A percentile compares a stretch with the other conserved stretches of the same genome.
Evolutionary conservation across 352 stramenopile genomes (phyloP).

Genomic region (Globisporangium solare): DNA sequence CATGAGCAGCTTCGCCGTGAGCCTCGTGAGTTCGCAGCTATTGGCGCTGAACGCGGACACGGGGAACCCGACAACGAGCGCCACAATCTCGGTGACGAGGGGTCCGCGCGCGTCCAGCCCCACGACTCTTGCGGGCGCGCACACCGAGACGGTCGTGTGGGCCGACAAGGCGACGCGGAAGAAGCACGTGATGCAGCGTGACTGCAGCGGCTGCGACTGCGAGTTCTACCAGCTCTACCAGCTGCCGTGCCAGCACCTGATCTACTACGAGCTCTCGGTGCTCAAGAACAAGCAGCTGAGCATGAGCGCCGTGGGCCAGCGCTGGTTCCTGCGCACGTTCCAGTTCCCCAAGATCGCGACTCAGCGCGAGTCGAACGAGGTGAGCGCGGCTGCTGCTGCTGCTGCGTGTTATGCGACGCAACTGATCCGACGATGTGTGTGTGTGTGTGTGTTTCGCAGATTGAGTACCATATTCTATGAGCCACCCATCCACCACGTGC

Average conservation of each 20-base stretch:
- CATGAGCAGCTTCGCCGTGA: constrained; percentile 60
- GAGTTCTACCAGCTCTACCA: constrained; percentile 65
- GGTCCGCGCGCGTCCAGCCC: background rate
- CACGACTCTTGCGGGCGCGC: background rate
- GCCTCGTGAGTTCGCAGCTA: constrained; percentile 55
- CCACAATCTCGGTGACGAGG: constrained; percentile 32
- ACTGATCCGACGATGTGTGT: background rate
- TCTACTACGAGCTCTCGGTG: constrained; percentile 67
- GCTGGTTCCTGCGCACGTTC: constrained; percentile 71
- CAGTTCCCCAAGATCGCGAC: constrained; percentile 51
- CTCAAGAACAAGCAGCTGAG: constrained; percentile 63
- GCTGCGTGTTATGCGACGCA: background rate
- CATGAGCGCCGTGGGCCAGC: constrained; percentile 46
- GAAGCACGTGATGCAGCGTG: constrained; percentile 51
- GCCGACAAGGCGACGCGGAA: constrained; percentile 45
- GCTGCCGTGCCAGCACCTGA: constrained; percentile 64
- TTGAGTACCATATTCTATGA: constrained; percentile 67
- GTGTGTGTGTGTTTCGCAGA: constrained; percentile 16
- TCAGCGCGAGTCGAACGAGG: constrained; percentile 68
- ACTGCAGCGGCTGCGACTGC: constrained; percentile 60
- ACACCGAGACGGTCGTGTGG: constrained; percentile 39
- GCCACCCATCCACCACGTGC: background rate
- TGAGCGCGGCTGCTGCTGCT: too few species aligned
- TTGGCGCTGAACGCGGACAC: constrained; percentile 34
- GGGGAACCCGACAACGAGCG: constrained; percentile 4